Evolutionary conservation across 2,329 filamentous ascomycete genomes (phyloP).

Genomic region (Metarhizium anisopliae): DNA sequence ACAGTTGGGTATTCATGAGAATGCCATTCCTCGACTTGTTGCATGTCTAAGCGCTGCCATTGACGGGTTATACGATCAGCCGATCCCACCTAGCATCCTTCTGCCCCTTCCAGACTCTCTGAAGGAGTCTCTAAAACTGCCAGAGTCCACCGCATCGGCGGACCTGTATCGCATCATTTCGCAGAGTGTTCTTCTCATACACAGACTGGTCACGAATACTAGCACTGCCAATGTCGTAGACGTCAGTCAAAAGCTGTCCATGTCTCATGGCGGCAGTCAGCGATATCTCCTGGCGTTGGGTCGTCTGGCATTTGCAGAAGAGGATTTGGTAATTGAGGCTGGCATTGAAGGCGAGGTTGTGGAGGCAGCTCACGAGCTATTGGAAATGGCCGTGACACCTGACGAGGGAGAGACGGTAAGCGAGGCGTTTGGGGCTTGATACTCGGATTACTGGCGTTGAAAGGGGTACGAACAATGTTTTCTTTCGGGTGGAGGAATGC

Average conservation of each 20-base stretch:
- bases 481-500: too few relatives aligned
- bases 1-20: slow-evolving; percentile 59
- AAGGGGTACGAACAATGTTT: not conserved
- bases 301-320: slow-evolving; percentile 73
- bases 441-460: not conserved
- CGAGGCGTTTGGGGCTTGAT: slow-evolving; percentile 30
- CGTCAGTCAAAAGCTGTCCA: slow-evolving; percentile 61
- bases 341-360: slow-evolving; percentile 70
- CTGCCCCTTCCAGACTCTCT: slow-evolving; percentile 11
- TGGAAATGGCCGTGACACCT: slow-evolving; percentile 73
- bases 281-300: slow-evolving; percentile 77
- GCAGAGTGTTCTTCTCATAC: slow-evolving; percentile 39
- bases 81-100: slow-evolving; percentile 32
- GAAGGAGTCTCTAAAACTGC: slow-evolving; percentile 1
- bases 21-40: slow-evolving; percentile 66
- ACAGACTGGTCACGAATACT: slow-evolving; percentile 41
- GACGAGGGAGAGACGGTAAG: slow-evolving; percentile 47
- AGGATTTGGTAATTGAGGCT: slow-evolving; percentile 67
- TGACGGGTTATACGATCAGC: slow-evolving; percentile 60
- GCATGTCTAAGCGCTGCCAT: slow-evolving; percentile 56
- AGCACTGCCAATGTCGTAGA: slow-evolving; percentile 40
- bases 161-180: slow-evolving; percentile 38
- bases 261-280: slow-evolving; percentile 64
- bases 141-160: slow-evolving; percentile 13
- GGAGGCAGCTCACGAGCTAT: slow-evolving; percentile 70